phyloP scores from a whole-genome alignment of 441 rosid species.

The Geranium incanum region DNA sequence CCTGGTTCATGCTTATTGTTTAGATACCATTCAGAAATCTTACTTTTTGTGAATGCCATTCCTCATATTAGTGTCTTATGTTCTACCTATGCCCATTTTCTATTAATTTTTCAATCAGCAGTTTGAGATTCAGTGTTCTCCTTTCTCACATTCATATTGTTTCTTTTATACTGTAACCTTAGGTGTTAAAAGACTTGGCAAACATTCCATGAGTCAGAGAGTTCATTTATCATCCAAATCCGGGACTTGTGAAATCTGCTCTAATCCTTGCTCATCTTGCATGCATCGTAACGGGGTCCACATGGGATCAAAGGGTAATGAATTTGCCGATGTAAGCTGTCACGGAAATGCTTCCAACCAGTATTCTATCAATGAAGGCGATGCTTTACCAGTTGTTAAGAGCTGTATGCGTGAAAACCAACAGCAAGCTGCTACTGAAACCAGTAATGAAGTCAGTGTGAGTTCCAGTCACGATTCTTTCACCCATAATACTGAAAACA shows the following conservation, averaged over 20 bases:
- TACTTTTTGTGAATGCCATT: neutral
- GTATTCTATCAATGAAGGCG: constrained; percentile 48
- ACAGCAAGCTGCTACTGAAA: constrained; percentile 48
- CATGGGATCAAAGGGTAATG: constrained; percentile 50
- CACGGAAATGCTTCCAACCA: constrained; percentile 45
- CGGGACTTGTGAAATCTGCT: constrained; percentile 78
- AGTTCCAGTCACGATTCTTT: constrained; percentile 50
- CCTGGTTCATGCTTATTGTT: neutral
- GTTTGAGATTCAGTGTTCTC: neutral
- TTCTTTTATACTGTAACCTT: constrained; percentile 16
- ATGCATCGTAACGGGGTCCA: constrained; percentile 52
- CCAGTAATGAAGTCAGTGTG: constrained; percentile 47
- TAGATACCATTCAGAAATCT: neutral
- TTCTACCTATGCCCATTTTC: neutral
- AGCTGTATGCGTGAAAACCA: constrained; percentile 30
- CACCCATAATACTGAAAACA: constrained; percentile 54
- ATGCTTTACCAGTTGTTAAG: constrained; percentile 26
- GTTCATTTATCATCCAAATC: constrained; percentile 44
- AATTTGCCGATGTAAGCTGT: constrained; percentile 58
- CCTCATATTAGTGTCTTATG: neutral
- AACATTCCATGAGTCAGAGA: constrained; percentile 45
- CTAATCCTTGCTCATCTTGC: constrained; percentile 83
- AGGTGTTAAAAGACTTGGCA: constrained; percentile 43
- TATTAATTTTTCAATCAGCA: neutral
- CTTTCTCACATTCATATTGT: neutral